Conservation (phyloP, 1,284 basidiomycete genomes). For the Pseudozyma hubeiensis region DNA sequence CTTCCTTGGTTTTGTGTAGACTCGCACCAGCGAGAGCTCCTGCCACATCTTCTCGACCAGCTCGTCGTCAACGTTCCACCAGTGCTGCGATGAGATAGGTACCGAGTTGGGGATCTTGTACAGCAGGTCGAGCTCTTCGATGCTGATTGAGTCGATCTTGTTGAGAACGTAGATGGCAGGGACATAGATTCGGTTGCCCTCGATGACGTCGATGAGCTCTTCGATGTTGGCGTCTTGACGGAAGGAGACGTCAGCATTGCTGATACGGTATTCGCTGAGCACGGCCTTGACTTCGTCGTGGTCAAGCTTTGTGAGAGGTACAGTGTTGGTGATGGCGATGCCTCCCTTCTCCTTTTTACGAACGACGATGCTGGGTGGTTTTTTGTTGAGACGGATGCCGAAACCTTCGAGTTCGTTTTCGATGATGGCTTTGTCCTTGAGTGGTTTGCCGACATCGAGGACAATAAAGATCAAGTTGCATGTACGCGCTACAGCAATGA, state of each 20-base stretch:
- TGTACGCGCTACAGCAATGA: conserved; percentile 90
- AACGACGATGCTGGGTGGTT: conserved; percentile 83
- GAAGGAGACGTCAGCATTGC: conserved; percentile 92
- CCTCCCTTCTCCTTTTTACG: conserved; percentile 95
- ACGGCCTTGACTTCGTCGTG: conserved; percentile 97
- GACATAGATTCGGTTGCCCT: conserved; percentile 79
- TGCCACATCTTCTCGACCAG: conserved; percentile 76
- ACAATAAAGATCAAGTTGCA: conserved; percentile 99
- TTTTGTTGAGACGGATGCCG: conserved; percentile 95
- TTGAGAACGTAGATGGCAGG: conserved; percentile 66
- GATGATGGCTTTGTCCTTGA: conserved; percentile 90
- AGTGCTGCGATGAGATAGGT: conserved; percentile 89
- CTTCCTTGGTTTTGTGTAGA: conserved; percentile 92
- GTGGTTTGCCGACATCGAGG: conserved; percentile 95
- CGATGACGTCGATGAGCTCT: conserved; percentile 81
- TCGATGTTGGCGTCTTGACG: conserved; percentile 92
- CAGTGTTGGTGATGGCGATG: conserved; percentile 69
- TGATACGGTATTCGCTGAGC: conserved; percentile 87
- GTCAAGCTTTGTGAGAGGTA: conserved; percentile 95
- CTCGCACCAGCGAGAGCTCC: conserved; percentile 71
- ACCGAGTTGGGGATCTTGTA: conserved; percentile 92
- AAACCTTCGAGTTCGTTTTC: conserved; percentile 95
- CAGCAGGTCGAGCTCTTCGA: conserved; percentile 96
- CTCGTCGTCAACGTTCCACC: conserved; percentile 98
- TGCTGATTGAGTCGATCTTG: conserved; percentile 90